Evolutionary conservation across 2,329 filamentous ascomycete genomes (phyloP).

Genomic region (Clonostachys rosea): DNA sequence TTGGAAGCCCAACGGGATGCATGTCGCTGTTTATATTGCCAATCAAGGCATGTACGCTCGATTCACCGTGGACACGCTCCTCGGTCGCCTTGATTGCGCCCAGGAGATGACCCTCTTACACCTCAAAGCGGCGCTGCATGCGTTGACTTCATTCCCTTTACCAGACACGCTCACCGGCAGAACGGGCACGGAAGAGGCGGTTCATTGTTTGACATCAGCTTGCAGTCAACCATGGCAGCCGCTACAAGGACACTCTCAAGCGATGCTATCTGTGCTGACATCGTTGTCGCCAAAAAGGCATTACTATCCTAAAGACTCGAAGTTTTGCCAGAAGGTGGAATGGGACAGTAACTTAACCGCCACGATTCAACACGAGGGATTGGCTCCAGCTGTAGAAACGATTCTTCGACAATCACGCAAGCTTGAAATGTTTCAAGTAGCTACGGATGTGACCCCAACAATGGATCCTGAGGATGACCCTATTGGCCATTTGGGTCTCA

Average conservation of each 20-base stretch:
- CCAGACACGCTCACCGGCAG: slow-evolving; percentile 52
- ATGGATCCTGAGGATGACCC: neutral
- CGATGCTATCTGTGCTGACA: slow-evolving; percentile 2
- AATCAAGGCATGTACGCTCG: slow-evolving; percentile 31
- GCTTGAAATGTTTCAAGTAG: slow-evolving; percentile 12
- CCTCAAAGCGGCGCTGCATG: slow-evolving; percentile 54
- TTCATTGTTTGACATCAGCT: slow-evolving; percentile 42
- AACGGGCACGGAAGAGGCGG: slow-evolving; percentile 58
- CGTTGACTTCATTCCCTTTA: slow-evolving; percentile 51
- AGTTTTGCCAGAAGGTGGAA: slow-evolving; percentile 22
- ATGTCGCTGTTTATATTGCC: neutral
- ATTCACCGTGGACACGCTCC: slow-evolving; percentile 46
- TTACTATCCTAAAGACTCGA: slow-evolving; percentile 28
- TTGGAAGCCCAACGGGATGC: slow-evolving; percentile 15
- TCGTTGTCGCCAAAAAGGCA: slow-evolving; percentile 18
- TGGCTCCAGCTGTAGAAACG: slow-evolving; percentile 15
- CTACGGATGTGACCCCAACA: no score
- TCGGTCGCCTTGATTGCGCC: slow-evolving; percentile 53
- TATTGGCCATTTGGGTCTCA: neutral
- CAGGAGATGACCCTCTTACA: slow-evolving; percentile 50
- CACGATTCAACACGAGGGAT: slow-evolving; percentile 29
- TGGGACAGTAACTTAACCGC: slow-evolving; percentile 24
- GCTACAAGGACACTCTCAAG: slow-evolving; percentile 6
- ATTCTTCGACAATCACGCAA: slow-evolving; percentile 21
- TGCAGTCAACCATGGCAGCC: slow-evolving; percentile 43